phyloP scores from a whole-genome alignment of 2,329 filamentous ascomycete genomes.

The Cryoendolithus antarcticus region DNA sequence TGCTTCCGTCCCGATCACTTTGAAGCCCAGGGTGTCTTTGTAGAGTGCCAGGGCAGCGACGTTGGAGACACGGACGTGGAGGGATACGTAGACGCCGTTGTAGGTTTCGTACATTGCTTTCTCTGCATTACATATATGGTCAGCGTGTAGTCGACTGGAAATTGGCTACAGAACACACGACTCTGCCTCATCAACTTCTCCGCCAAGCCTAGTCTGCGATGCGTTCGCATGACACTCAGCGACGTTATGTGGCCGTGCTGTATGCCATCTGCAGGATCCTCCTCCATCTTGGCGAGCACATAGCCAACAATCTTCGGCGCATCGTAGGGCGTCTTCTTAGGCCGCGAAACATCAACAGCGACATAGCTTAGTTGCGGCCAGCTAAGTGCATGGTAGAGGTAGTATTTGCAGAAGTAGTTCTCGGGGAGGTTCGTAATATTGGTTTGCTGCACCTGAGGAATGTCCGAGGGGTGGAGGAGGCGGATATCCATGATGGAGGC shows the following conservation, averaged over 20 bases:
- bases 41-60: constrained; percentile 83
- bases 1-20: constrained; percentile 69
- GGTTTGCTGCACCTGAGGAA: constrained; percentile 88
- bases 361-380: constrained; percentile 98
- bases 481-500: constrained; percentile 56
- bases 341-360: constrained; percentile 76
- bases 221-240: constrained; percentile 90
- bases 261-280: constrained; percentile 82
- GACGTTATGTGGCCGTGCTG: constrained; percentile 97
- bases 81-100: constrained; percentile 78
- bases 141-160: no score
- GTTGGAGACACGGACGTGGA: constrained; percentile 94
- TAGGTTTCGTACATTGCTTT: constrained; percentile 95
- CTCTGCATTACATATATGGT: constrained; percentile 39
- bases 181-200: constrained; percentile 97
- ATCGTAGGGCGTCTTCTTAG: constrained; percentile 65
- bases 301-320: constrained; percentile 98
- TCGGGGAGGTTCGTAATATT: constrained; percentile 98
- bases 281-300: constrained; percentile 98
- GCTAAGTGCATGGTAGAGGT: constrained; percentile 94
- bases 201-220: constrained; percentile 78
- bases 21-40: constrained; percentile 81
- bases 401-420: constrained; percentile 99
- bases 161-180: constrained; percentile 45
- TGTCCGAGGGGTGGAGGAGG: constrained; percentile 67